Conservation (phyloP, 2,329 filamentous ascomycete genomes). For the Fusarium palustre region DNA sequence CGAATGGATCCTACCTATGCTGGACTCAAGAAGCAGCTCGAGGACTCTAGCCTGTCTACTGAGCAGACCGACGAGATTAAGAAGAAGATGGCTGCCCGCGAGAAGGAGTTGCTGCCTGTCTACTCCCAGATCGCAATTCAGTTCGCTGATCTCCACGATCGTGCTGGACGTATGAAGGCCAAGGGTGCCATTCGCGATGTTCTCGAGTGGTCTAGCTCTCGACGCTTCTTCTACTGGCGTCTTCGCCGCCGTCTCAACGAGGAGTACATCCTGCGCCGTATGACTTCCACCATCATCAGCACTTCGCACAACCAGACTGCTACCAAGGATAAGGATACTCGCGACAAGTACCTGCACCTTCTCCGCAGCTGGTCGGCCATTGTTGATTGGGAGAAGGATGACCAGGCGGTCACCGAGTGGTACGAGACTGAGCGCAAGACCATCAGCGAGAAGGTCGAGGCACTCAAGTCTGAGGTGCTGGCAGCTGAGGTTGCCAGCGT, state of each 20-base stretch:
- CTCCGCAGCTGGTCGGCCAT: slow-evolving; percentile 87
- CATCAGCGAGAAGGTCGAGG: slow-evolving; percentile 86
- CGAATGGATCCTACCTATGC: slow-evolving; percentile 88
- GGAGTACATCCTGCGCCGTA: slow-evolving; percentile 95
- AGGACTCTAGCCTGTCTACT: slow-evolving; percentile 70
- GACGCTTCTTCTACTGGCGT: slow-evolving; percentile 99
- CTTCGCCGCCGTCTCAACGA: slow-evolving; percentile 96
- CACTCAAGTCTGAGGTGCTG: slow-evolving; percentile 79
- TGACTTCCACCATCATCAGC: slow-evolving; percentile 64
- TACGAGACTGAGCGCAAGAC: slow-evolving; percentile 93
- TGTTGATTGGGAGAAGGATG: slow-evolving; percentile 79
- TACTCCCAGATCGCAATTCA: slow-evolving; percentile 96
- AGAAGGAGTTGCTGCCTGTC: slow-evolving; percentile 89
- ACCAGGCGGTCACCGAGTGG: slow-evolving; percentile 89
- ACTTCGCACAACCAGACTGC: slow-evolving; percentile 49
- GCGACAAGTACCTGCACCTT: slow-evolving; percentile 76
- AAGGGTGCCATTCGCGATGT: slow-evolving; percentile 91
- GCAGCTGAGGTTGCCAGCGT: slow-evolving; percentile 60
- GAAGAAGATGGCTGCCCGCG: slow-evolving; percentile 83
- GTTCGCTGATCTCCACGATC: slow-evolving; percentile 97
- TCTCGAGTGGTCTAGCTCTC: slow-evolving; percentile 87
- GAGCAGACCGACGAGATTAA: slow-evolving; percentile 85
- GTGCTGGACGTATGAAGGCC: slow-evolving; percentile 96
- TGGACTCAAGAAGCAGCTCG: slow-evolving; percentile 82
- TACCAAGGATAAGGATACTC: slow-evolving; percentile 63